Evolutionary conservation across 2,329 filamentous ascomycete genomes (phyloP).

Genomic region (Chaetomium sp.): DNA sequence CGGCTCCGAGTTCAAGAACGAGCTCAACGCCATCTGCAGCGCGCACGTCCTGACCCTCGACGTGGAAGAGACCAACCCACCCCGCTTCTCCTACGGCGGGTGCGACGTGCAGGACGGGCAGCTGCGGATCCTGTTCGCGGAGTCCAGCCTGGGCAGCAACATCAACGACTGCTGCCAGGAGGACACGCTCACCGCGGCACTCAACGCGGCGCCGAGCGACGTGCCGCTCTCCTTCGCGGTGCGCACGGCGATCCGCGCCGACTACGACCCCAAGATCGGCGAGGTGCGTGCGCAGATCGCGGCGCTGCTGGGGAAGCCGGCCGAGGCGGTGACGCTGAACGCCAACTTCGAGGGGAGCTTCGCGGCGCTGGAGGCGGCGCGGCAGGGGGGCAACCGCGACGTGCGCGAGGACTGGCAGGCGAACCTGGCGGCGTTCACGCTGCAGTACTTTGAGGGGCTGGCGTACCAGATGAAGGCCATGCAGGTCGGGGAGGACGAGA

Average conservation of each 20-base stretch:
- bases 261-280: constrained; percentile 50
- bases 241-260: constrained; percentile 46
- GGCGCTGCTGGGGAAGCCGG: constrained; percentile 39
- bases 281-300: constrained; percentile 44
- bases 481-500: constrained; percentile 52
- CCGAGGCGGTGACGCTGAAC: constrained; percentile 48
- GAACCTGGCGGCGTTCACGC: constrained; percentile 46
- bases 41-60: constrained; percentile 51
- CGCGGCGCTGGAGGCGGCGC: constrained; percentile 40
- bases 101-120: constrained; percentile 48
- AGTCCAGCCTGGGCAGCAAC: constrained; percentile 50
- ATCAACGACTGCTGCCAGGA: constrained; percentile 43
- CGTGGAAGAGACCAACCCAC: constrained; percentile 45
- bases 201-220: constrained; percentile 48
- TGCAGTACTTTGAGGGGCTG: constrained; percentile 51
- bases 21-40: constrained; percentile 52
- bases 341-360: constrained; percentile 52
- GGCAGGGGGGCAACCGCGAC: constrained; percentile 32
- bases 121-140: constrained; percentile 53
- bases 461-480: constrained; percentile 45
- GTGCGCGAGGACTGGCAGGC: constrained; percentile 48
- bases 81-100: constrained; percentile 49
- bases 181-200: constrained; percentile 46
- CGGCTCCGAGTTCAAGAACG: constrained; percentile 45
- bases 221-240: constrained; percentile 46